Percentiles rank a stretch among this genome's conserved stretches.
Evolutionary conservation across 2,329 filamentous ascomycete genomes (phyloP).

Genomic region (Colletotrichum sp.): DNA sequence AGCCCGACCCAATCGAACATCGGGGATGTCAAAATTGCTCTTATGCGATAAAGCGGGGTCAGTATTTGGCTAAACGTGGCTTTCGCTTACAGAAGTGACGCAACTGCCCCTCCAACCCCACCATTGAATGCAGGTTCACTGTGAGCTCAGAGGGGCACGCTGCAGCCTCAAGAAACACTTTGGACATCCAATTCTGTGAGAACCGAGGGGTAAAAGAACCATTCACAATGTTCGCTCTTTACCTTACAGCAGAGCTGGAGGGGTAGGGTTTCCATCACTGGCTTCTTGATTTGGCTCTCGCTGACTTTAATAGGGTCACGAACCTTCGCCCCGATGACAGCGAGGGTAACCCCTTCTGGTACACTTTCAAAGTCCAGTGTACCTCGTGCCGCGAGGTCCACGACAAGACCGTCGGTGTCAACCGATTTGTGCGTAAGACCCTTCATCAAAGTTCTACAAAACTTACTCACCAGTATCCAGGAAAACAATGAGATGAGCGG

Average conservation of each 20-base stretch:
- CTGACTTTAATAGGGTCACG: constrained; percentile 70
- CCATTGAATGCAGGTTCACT: background rate
- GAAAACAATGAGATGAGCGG: constrained; percentile 91
- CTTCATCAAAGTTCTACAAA: fast-evolving
- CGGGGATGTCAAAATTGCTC: background rate
- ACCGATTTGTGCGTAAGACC: constrained; percentile 75
- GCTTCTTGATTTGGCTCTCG: background rate
- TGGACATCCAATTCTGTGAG: background rate
- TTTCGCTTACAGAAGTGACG: constrained; percentile 3
- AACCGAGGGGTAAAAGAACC: background rate
- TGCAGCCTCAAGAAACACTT: background rate
- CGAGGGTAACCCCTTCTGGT: constrained; percentile 85
- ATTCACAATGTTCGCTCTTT: constrained; percentile 65
- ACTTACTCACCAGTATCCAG: constrained; percentile 45
- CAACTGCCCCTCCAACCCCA: constrained; percentile 21
- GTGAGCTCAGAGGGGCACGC: background rate
- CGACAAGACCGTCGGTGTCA: constrained; percentile 84
- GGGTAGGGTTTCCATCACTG: constrained; percentile 55
- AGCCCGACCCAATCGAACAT: background rate
- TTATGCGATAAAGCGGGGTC: background rate
- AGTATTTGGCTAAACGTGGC: background rate
- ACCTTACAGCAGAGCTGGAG: constrained; percentile 69
- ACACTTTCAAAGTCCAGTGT: constrained; percentile 97
- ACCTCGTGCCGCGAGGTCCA: constrained; percentile 95
- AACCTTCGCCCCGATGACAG: constrained; percentile 86